These are phyloP conservation scores for Annona cherimola DNA, from an alignment of 164 flowering plant species.

Conservation along the genomic window DNA sequence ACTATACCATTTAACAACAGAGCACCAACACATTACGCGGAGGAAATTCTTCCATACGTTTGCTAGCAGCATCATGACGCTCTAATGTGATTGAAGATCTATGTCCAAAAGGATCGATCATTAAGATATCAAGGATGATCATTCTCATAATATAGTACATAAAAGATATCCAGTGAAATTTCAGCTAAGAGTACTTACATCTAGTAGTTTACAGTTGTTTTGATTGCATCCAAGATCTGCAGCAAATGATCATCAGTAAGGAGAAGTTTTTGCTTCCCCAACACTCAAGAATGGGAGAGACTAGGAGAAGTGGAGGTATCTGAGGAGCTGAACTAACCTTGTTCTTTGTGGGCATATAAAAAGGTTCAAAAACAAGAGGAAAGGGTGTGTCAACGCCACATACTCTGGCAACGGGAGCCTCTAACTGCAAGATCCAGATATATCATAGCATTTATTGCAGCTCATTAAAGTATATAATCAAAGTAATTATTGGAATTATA, in stretches of 20 bases:
- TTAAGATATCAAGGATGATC: no score
- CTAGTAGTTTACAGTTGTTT: slow-evolving; percentile 68
- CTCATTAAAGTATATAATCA: not conserved
- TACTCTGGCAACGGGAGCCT: slow-evolving; percentile 86
- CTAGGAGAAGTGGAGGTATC: not conserved
- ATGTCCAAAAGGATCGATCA: no score
- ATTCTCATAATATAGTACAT: no score
- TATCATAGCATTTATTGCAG: not conserved
- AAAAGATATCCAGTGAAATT: no score
- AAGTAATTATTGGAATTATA: no score
- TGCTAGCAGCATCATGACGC: no score
- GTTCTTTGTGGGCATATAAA: slow-evolving; percentile 89
- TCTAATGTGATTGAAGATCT: no score
- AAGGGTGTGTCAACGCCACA: slow-evolving; percentile 97
- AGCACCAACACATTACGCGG: no score
- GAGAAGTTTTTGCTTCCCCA: not conserved
- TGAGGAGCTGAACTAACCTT: slow-evolving; percentile 38
- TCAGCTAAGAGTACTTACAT: not conserved
- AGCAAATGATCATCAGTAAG: not conserved
- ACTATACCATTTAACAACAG: no score
- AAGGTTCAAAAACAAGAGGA: slow-evolving; percentile 94
- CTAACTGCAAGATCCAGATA: slow-evolving; percentile 50
- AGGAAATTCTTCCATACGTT: no score
- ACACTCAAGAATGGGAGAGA: no score
- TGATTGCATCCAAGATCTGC: slow-evolving; percentile 72